phyloP scores from a whole-genome alignment of 2,329 filamentous ascomycete species.

The Hypoxylon sp. region DNA sequence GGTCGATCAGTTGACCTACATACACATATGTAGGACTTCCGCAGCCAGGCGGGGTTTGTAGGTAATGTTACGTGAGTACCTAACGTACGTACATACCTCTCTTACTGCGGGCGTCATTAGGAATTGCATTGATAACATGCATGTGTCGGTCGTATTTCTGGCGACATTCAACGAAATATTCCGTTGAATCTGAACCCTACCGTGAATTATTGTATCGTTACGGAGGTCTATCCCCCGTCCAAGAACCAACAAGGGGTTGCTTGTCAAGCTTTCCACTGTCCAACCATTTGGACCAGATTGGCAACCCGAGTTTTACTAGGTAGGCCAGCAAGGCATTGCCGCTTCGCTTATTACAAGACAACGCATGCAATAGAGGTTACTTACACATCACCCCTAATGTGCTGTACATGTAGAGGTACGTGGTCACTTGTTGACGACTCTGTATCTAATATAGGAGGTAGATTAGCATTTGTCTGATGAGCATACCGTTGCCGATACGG shows the following conservation, averaged over 20 bases:
- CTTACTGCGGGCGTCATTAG: constrained; percentile 5
- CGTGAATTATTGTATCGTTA: constrained; percentile 28
- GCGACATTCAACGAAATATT: constrained; percentile 24
- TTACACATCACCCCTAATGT: constrained; percentile 27
- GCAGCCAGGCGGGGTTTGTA: constrained; percentile 1
- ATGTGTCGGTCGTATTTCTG: constrained; percentile 32
- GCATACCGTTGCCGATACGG: constrained; percentile 5
- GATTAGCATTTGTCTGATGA: constrained; percentile 8
- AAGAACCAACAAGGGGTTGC: constrained; percentile 2
- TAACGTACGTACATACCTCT: background rate
- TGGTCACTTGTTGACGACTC: constrained; percentile 18
- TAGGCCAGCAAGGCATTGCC: constrained; percentile 9
- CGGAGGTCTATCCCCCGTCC: constrained; percentile 5
- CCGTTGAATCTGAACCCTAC: constrained; percentile 6
- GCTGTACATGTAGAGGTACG: constrained; percentile 30
- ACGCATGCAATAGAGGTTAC: constrained; percentile 11
- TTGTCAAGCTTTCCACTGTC: constrained; percentile 5
- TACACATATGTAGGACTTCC: background rate
- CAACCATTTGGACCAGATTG: constrained; percentile 18
- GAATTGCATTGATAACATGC: background rate
- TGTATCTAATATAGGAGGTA: constrained; percentile 8
- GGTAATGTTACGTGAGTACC: constrained; percentile 13
- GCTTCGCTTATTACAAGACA: constrained; percentile 20
- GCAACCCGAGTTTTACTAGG: constrained; percentile 27
- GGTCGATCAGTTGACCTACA: constrained; percentile 34